Evolutionary conservation across 2,329 filamentous ascomycete genomes (phyloP).

Genomic region (Paramyrothecium roridum): DNA sequence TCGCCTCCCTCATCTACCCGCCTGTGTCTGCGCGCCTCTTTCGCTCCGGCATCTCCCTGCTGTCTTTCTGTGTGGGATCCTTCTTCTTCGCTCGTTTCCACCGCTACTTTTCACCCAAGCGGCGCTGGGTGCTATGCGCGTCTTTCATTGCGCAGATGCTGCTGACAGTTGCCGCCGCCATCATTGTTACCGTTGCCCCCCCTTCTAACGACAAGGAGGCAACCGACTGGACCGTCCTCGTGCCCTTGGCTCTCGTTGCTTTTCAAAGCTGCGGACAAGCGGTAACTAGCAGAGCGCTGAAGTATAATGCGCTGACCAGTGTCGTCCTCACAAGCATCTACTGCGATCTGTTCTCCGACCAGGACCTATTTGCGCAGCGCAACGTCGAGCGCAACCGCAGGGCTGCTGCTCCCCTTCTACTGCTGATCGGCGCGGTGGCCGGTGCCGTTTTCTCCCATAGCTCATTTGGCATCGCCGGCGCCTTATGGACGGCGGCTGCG

Average conservation of each 20-base stretch:
- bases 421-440: constrained; percentile 46
- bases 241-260: constrained; percentile 67
- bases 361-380: constrained; percentile 37
- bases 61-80: constrained; percentile 69
- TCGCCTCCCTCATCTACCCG: constrained; percentile 49
- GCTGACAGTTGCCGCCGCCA: constrained; percentile 49
- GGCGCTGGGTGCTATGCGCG: constrained; percentile 61
- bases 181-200: constrained; percentile 47
- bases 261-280: constrained; percentile 79
- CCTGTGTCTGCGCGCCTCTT: constrained; percentile 24
- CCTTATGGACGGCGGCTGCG: constrained; percentile 56
- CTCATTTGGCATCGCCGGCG: constrained; percentile 44
- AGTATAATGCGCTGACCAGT: constrained; percentile 69
- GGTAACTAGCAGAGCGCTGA: constrained; percentile 67
- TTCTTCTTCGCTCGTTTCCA: constrained; percentile 70
- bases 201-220: constrained; percentile 36
- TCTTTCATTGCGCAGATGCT: constrained; percentile 53
- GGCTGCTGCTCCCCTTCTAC: constrained; percentile 43
- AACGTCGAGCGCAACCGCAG: constrained; percentile 51
- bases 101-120: constrained; percentile 55
- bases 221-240: constrained; percentile 56
- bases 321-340: constrained; percentile 81
- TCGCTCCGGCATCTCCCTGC: constrained; percentile 68
- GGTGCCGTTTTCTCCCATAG: constrained; percentile 50
- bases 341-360: constrained; percentile 73